Base-by-base conservation (phyloP, 257 asterid genomes). In the Ophiorrhiza pumila region DNA sequence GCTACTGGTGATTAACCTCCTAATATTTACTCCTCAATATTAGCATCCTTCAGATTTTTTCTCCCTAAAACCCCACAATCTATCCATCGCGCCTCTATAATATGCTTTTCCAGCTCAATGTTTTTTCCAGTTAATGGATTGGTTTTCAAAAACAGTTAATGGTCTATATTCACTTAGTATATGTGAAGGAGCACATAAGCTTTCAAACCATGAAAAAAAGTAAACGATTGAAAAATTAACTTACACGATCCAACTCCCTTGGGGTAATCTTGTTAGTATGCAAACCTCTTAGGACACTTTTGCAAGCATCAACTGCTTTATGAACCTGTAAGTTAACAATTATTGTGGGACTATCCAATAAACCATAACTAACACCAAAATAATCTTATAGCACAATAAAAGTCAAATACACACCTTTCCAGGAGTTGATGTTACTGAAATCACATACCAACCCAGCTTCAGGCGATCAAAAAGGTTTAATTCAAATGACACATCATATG, bases 221-320 rank as follows among this genome's bases (percentile, higher is more conserved):
- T 10, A 57, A 17, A 72, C 61, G 68, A 68, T 77, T 68, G 35
- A 32, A 60, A 72, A 76, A 63, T 71, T 58, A 72, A 89, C 99
- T 86, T 75, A 92, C 99, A 85, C 99, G 86, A 78, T 95, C 99
- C 88, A 95, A 85, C 86, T 95, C 99, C 81, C 99, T 87, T 32
- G 90, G 91, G 76, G 94, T 89, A 82, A 95, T 86, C 76, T 74
- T 82, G 85, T 79, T 89, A 82, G 87, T 85, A 72, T 86, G 87
- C 75, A 95, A 82, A 79, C 98, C 98, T 85, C 97, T 83, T 45
- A 95, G 89, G 81, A 95, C 99, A 87, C 85, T 87, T 85, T 89
- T 95, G 93, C 99, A 95, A 80, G 99, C 98, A 78, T 95, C 98
- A 81, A 95, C 99, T 84, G 99, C 99, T 83, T 89, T 92, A 80